These are phyloP conservation scores for Radiomyces spectabilis DNA, from an alignment of 192 early-diverging fungal species.

Conservation along the genomic window DNA sequence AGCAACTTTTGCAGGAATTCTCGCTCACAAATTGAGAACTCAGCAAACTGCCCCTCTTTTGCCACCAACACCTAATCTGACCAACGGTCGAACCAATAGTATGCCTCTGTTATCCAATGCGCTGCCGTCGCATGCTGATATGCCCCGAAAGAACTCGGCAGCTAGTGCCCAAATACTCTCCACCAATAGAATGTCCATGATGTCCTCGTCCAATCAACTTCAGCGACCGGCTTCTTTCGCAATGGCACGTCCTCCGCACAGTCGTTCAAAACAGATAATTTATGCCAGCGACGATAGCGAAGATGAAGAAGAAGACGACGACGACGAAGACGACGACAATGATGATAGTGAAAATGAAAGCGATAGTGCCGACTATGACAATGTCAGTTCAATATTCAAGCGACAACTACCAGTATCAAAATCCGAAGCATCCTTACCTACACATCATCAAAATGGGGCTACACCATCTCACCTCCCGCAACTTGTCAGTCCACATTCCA, in stretches of 20 bases:
- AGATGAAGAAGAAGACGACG: slow-evolving; percentile 13
- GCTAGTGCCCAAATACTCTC: not conserved
- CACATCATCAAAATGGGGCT: not conserved
- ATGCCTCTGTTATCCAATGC: too few relatives aligned
- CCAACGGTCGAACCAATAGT: not conserved
- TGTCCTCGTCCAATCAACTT: too few relatives aligned
- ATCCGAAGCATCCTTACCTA: not conserved
- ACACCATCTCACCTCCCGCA: too few relatives aligned
- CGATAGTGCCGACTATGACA: slow-evolving; percentile 9
- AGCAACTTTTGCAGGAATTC: slow-evolving; percentile 4
- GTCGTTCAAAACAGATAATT: not conserved
- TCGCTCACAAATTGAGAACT: slow-evolving; percentile 3
- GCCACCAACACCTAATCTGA: not conserved
- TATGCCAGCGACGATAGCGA: slow-evolving; percentile 22
- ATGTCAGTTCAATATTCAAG: too few relatives aligned
- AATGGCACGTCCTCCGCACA: not conserved
- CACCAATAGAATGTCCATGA: too few relatives aligned
- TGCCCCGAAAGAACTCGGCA: not conserved
- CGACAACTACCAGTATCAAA: too few relatives aligned
- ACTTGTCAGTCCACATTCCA: too few relatives aligned
- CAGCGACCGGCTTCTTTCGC: not conserved
- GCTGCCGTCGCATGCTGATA: too few relatives aligned
- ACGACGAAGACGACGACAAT: not conserved
- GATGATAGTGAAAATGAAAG: slow-evolving; percentile 12
- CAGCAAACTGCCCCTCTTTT: slow-evolving; percentile 1